Base-by-base conservation (phyloP, 352 stramenopile genomes). In the Halophytophthora batemanensis region DNA sequence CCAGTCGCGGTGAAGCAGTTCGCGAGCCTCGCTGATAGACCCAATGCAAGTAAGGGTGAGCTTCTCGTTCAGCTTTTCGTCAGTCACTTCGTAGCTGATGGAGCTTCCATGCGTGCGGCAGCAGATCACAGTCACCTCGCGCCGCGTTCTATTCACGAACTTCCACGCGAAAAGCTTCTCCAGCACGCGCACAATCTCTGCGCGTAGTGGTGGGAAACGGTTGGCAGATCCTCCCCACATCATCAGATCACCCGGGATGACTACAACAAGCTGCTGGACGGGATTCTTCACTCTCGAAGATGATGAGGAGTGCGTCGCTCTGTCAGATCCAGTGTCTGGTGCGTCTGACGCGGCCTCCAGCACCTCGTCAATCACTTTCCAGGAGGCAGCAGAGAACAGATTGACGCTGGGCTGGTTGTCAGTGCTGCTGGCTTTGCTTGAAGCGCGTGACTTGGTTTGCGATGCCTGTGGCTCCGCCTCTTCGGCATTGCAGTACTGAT, bases 161-260 rank as follows among this genome's bases (percentile, higher is more conserved):
- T 90, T 90, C 82, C 82, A 92, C 11, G 67, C 53, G 62, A 89
- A 87, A 0, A 86, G 31, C 22, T 83, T 82, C 18, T 92, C 82
- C 0, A 92, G 50, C 1, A 92, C 37, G 21, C 63, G 71, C 1
- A 77, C 57, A 40, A 89, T 67, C 15, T 83, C 67, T 0, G 47
- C 13, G 7, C 74, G 72, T 23, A 87, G 37, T 34, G 66, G 46
- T 23, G 72, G 68, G 48, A 66, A 67, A 2, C 17, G 19, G 18
- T 66, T 69, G 2, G 73, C 53, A 22, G 38, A 43, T 47, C 38
- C 64, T 22, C 56, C 56, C 64, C 74, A 72, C 13, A 54, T 50
- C 25, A 86, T 62, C 0, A 87, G 19, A 58, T 90, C 79, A 10
- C 66, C 66, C 4, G 76, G 64, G 15, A 86, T 44, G 2, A 85